phyloP scores from a whole-genome alignment of 345 rosid genomes.

The Cardamine chenopodiifolia region DNA sequence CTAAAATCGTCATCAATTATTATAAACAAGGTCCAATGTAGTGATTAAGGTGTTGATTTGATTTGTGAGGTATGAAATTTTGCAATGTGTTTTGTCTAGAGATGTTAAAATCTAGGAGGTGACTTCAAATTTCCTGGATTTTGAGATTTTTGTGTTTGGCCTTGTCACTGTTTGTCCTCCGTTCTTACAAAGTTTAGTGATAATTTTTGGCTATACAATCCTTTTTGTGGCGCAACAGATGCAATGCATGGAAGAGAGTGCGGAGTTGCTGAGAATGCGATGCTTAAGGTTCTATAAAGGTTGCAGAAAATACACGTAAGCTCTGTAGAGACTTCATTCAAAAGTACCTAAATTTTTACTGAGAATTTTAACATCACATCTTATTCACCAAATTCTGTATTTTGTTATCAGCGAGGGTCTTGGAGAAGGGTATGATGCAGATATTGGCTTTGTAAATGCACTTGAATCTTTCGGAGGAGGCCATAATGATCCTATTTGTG shows the following conservation, averaged over 20 bases:
- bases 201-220: background rate
- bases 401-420: constrained; percentile 62
- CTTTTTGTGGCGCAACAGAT: constrained; percentile 48
- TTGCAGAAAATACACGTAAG: constrained; percentile 67
- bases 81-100: background rate
- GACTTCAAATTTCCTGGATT: background rate
- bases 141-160: background rate
- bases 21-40: background rate
- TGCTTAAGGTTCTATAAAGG: constrained; percentile 68
- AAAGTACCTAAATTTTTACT: background rate
- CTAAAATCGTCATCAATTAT: background rate
- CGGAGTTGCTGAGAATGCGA: constrained; percentile 57
- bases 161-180: background rate
- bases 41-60: background rate
- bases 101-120: constrained; percentile 11
- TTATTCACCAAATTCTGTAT: background rate
- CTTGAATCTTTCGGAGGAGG: constrained; percentile 78
- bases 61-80: background rate
- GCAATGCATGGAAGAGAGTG: constrained; percentile 67
- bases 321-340: background rate
- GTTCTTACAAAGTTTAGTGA: background rate
- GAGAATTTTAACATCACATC: background rate
- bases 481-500: constrained; percentile 67
- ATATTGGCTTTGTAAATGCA: constrained; percentile 67
- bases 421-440: constrained; percentile 67